These are phyloP conservation scores for Lepidium aucheri DNA, from an alignment of 345 rosid genomes.

Conservation along the genomic window DNA sequence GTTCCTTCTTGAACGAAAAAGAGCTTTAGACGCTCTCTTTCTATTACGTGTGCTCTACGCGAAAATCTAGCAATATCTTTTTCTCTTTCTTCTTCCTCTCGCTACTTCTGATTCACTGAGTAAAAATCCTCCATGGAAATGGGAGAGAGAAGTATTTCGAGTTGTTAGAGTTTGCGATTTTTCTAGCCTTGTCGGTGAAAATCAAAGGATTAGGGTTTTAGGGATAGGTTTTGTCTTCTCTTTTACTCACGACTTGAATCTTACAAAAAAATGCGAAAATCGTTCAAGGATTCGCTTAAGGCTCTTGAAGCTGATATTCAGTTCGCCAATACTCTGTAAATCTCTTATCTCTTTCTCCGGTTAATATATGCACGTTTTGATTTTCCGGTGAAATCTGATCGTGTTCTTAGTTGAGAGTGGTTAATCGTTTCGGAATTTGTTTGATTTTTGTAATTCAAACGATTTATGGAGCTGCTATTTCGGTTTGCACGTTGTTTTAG, in stretches of 20 bases:
- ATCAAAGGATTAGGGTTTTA: slow-evolving; percentile 12
- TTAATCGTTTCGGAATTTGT: not conserved
- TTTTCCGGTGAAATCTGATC: not conserved
- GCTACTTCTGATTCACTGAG: not conserved
- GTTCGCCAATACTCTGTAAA: slow-evolving; percentile 89
- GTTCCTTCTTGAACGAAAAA: slow-evolving; percentile 17
- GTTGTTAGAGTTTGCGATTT: slow-evolving; percentile 5
- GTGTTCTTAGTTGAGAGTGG: not conserved
- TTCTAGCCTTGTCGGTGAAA: slow-evolving; percentile 1
- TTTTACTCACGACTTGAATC: not conserved
- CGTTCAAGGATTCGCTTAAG: slow-evolving; percentile 89
- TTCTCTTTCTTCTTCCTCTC: slow-evolving; percentile 2
- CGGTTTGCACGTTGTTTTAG: not conserved
- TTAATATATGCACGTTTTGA: not conserved
- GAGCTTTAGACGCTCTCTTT: slow-evolving; percentile 7
- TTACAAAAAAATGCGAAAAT: slow-evolving; percentile 80
- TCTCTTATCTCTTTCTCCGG: slow-evolving; percentile 2
- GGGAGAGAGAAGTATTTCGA: slow-evolving; percentile 11
- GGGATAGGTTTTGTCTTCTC: slow-evolving; percentile 17
- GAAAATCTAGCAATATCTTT: slow-evolving; percentile 30
- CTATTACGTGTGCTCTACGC: slow-evolving; percentile 79
- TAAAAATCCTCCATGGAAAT: slow-evolving; percentile 7
- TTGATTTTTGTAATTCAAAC: not conserved
- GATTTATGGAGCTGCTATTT: not conserved
- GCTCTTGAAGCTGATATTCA: slow-evolving; percentile 99